phyloP scores from a whole-genome alignment of 306 rosid genomes.

The Quercus agrifolia region DNA sequence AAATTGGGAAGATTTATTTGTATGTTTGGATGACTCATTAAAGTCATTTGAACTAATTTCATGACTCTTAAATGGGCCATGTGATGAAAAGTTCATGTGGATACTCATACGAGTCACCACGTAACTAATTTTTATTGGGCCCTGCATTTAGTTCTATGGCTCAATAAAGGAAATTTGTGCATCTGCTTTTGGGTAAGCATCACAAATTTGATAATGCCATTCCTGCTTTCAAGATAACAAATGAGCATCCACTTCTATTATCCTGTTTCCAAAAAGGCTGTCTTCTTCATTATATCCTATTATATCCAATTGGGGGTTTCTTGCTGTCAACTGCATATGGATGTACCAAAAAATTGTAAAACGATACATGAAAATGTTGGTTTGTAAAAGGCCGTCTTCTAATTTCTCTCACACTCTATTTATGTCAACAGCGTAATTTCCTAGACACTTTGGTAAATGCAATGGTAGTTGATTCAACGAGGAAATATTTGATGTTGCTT shows the following conservation, averaged over 20 bases:
- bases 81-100: too few species aligned
- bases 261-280: neutral
- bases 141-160: neutral
- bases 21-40: too few species aligned
- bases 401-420: neutral
- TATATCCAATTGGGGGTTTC: neutral
- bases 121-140: neutral
- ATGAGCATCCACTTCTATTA: neutral
- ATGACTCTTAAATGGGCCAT: too few species aligned
- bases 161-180: neutral
- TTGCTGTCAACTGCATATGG: neutral
- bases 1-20: too few species aligned
- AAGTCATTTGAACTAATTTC: too few species aligned
- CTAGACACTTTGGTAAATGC: too few species aligned
- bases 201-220: neutral
- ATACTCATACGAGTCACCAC: too few species aligned
- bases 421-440: neutral
- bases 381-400: neutral
- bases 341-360: neutral
- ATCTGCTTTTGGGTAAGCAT: neutral
- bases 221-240: constrained; percentile 12
- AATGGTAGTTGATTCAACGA: too few species aligned
- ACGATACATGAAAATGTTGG: neutral
- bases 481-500: too few species aligned
- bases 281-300: neutral